Evolutionary conservation across 164 flowering plant genomes (phyloP), one percentile per base, ranked within the genome.

Genomic region (Litsea cubeba): DNA sequence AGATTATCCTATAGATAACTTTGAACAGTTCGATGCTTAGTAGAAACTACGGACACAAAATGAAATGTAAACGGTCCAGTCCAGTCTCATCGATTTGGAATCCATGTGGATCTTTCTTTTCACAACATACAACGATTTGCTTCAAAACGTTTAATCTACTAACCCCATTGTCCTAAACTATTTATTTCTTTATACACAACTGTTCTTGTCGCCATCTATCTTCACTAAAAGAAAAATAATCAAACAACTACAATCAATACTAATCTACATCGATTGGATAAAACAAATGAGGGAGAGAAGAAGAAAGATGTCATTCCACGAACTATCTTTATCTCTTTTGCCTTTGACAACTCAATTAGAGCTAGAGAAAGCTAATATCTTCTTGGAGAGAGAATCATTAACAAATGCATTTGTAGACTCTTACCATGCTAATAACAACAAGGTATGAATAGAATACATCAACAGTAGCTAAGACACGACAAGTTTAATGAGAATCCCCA

Each of bases 311-410:
- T 25, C 57, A 32, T 58, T 18, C 24, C 8, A 63, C 22, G 62
- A 74, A 73, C 76, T 32, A 57, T 79, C 74, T 68, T 72, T 60
- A 75, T 72, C 74, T 73, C 65, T 72, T 69, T 73, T 78, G 28
- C 73, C 49, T 26, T 50, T 75, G 75, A 75, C 49, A 72, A 71
- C 66, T 28, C 65, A 24, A 8, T 18, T 10, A 63, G 46, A 70
- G 71, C 58, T 1, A 69, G 24, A 72, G 40, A 71, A 25, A 22
- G 28, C 64, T 30, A 57, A 70, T 76, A 15, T 76, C 62, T 79
- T 66, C 75, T 79, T 79, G 79, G 82, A 74, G 69, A 71, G 68
- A 54, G 79, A 76, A 79, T 72, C 50, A 14, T 64, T 78, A 70
- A 70, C 65, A 64, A 77, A 77, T n/a, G 32, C 72, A 77, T 72